These are phyloP conservation scores for Mycena galopus DNA, from an alignment of 768 basidiomycete genomes.

Conservation along the genomic window DNA sequence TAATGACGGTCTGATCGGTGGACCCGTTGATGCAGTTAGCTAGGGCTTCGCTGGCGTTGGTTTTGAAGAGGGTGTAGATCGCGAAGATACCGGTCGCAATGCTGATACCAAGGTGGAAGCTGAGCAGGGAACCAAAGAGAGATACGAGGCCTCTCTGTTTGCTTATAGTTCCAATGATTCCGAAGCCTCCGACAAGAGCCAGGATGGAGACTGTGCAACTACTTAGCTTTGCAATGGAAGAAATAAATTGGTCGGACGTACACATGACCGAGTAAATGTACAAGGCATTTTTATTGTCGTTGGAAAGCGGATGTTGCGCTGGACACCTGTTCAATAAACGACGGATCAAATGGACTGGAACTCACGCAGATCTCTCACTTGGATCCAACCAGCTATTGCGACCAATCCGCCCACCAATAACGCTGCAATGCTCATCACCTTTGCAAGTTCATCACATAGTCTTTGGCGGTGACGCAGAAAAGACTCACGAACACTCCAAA, in stretches of 20 bases:
- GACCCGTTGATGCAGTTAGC: slow-evolving; percentile 54
- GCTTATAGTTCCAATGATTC: slow-evolving; percentile 61
- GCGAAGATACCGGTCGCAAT: slow-evolving; percentile 63
- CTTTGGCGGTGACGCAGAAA: background rate
- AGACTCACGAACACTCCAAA: slow-evolving; percentile 70
- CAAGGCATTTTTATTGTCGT: slow-evolving; percentile 56
- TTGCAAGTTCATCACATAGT: slow-evolving; percentile 29
- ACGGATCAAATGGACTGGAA: slow-evolving; percentile 19
- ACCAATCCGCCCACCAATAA: slow-evolving; percentile 58
- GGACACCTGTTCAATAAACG: background rate
- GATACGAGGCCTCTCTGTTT: slow-evolving; percentile 57
- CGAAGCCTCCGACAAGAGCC: slow-evolving; percentile 61
- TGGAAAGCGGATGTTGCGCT: slow-evolving; percentile 52
- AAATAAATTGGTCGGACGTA: slow-evolving; percentile 31
- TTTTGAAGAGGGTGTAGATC: slow-evolving; percentile 62
- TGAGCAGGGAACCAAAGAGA: slow-evolving; percentile 57
- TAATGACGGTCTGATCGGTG: slow-evolving; percentile 43
- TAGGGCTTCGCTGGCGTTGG: slow-evolving; percentile 52
- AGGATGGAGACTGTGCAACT: slow-evolving; percentile 46
- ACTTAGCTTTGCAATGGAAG: background rate
- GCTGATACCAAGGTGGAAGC: slow-evolving; percentile 60
- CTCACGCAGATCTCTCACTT: slow-evolving; percentile 59
- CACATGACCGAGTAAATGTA: slow-evolving; percentile 63
- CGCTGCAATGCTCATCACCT: slow-evolving; percentile 60
- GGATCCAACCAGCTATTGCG: slow-evolving; percentile 60